phyloP scores from a whole-genome alignment of 768 basidiomycete genomes.

The Cytidiella melzeri region DNA sequence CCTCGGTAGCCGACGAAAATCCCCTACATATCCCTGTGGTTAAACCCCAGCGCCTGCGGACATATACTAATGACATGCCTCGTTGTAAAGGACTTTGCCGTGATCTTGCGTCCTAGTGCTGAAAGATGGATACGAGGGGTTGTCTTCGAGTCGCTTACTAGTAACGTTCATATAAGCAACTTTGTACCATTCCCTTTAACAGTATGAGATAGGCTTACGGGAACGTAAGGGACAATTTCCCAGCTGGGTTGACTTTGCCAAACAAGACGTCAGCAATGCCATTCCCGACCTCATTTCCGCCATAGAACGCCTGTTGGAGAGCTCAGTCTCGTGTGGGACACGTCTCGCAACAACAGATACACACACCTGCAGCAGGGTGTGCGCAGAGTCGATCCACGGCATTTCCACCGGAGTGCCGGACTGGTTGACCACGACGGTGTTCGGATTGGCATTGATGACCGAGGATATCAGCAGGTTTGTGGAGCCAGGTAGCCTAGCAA shows the following conservation, averaged over 20 bases:
- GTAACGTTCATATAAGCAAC: not conserved
- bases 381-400: slow-evolving; percentile 43
- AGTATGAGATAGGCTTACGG: slow-evolving; percentile 30
- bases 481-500: slow-evolving; percentile 40
- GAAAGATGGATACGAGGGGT: slow-evolving; percentile 41
- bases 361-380: slow-evolving; percentile 35
- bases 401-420: slow-evolving; percentile 47
- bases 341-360: not conserved
- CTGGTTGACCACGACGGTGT: slow-evolving; percentile 53
- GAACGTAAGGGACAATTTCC: slow-evolving; percentile 50
- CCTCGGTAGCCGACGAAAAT: slow-evolving; percentile 50
- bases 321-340: slow-evolving; percentile 9
- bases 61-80: slow-evolving; percentile 27
- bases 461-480: slow-evolving; percentile 45
- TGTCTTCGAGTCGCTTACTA: slow-evolving; percentile 46
- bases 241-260: slow-evolving; percentile 54
- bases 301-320: slow-evolving; percentile 42
- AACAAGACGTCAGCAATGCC: slow-evolving; percentile 55
- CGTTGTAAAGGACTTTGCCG: slow-evolving; percentile 42
- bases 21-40: slow-evolving; percentile 23
- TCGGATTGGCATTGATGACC: slow-evolving; percentile 45
- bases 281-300: slow-evolving; percentile 50
- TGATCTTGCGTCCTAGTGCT: slow-evolving; percentile 36
- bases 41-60: slow-evolving; percentile 1
- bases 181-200: not conserved